Base-by-base conservation (phyloP, 192 early-diverging fungal genomes). In the Paraglomus brasilianum region DNA sequence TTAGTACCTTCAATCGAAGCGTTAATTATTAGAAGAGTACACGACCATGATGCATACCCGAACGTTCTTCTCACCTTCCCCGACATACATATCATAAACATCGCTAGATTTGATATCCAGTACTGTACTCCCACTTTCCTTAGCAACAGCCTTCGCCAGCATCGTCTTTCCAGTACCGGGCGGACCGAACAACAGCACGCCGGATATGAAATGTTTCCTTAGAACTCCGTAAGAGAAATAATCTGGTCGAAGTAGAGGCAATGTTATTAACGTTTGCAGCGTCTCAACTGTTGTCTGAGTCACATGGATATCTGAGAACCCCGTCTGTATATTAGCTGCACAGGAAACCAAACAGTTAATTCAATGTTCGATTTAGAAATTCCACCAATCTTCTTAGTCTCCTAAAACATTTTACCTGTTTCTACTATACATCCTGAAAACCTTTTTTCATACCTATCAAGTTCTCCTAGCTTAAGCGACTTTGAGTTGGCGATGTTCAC, bases 21-120 rank as follows among this genome's bases (percentile, higher is more conserved):
- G 51, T n/a, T n/a, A n/a, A n/a, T n/a, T n/a, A n/a, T n/a, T n/a
- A n/a, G n/a, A n/a, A n/a, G n/a, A n/a, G n/a, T n/a, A n/a, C n/a
- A n/a, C n/a, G n/a, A 11, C 14, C 19, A 66, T 8, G 17, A 51
- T 44, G 13, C 49, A 65, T 70, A 77, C 75, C 72, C 74, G 81
- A 8, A 95, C 95, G 65, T 95, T 94, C 82, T 98, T 98, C 74
- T 98, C 96, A 17, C 95, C 93, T 75, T 98, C 94, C 17, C 96
- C 96, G 21, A 96, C 91, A 75, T 94, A 94, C 83, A 92, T 94
- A 73, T 91, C 88, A 66, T 88, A 89, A 47, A 93, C 80, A 61
- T 93, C 91, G 48, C 87, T 89, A 11, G 87, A 84, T 45, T 88
- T 82, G 57, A 93, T 88, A 45, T 91, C 89, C 10, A 93, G 75